phyloP scores from a whole-genome alignment of 495 filamentous ascomycete species.

The Aspergillus steynii region DNA sequence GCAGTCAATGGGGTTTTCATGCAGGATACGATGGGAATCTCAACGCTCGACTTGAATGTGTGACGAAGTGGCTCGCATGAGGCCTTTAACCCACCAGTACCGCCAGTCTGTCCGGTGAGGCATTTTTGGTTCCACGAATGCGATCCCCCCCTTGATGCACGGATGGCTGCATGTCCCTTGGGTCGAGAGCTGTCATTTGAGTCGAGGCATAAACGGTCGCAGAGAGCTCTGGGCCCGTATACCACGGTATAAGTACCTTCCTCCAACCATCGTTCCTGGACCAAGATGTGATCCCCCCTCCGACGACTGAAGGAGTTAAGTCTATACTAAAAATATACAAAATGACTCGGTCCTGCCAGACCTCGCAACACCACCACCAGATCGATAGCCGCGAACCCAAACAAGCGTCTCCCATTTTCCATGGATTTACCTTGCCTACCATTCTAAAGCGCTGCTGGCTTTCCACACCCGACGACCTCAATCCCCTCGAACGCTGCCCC shows the following conservation, averaged over 20 bases:
- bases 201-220: background rate
- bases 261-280: no score
- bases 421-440: background rate
- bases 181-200: background rate
- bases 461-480: background rate
- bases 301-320: no score
- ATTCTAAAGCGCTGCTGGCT: constrained; percentile 2
- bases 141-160: background rate
- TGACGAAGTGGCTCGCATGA: background rate
- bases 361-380: background rate
- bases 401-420: background rate
- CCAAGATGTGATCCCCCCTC: no score
- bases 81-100: background rate
- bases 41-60: no score
- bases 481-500: background rate
- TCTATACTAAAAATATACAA: background rate
- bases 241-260: no score
- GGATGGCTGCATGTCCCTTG: background rate
- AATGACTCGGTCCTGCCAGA: background rate
- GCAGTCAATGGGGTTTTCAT: no score
- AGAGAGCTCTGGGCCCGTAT: no score
- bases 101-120: background rate
- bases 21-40: no score
- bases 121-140: background rate
- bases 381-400: background rate